phyloP scores from a whole-genome alignment of 176 grass and related monocot species.

The Raddia distichophylla region DNA sequence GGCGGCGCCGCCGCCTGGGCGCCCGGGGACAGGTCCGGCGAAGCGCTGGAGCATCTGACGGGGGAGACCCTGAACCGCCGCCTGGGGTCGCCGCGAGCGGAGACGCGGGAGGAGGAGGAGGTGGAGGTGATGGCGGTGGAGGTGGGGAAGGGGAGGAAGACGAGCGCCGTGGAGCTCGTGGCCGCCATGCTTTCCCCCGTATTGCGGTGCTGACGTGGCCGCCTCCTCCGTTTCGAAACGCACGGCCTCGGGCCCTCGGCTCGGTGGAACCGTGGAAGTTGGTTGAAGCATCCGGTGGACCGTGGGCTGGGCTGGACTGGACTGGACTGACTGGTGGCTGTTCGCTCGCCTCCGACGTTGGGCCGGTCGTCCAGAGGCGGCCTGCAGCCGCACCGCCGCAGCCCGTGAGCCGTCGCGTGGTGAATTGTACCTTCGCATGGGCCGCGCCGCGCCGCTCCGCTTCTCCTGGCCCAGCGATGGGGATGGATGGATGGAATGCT shows the following conservation, averaged over 20 bases:
- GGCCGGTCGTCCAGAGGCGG: background rate
- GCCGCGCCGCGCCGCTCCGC: no score
- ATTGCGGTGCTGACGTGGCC: conserved; percentile 45
- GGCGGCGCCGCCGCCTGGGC: conserved; percentile 22
- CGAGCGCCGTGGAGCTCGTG: conserved; percentile 54
- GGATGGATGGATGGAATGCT: no score
- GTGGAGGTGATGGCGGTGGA: background rate
- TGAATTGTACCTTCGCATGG: background rate
- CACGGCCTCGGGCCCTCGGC: background rate
- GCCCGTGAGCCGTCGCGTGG: background rate
- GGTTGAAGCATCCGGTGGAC: conserved; percentile 19
- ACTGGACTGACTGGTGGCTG: no score
- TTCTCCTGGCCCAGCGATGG: no score
- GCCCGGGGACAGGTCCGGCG: conserved; percentile 51
- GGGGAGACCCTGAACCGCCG: background rate
- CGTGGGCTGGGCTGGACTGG: no score
- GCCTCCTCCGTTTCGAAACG: background rate
- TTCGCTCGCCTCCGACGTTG: background rate
- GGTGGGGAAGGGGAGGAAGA: conserved; percentile 33
- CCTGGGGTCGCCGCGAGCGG: background rate
- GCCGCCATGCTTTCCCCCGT: conserved; percentile 55
- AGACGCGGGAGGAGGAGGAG: conserved; percentile 20
- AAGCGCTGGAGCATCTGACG: conserved; percentile 48
- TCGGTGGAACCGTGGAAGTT: background rate
- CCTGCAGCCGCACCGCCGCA: background rate